Percentiles rank a stretch among this genome's conserved stretches.
Conservation (phyloP, 331 rosid genomes). For the Rhamnella rubrinervis region DNA sequence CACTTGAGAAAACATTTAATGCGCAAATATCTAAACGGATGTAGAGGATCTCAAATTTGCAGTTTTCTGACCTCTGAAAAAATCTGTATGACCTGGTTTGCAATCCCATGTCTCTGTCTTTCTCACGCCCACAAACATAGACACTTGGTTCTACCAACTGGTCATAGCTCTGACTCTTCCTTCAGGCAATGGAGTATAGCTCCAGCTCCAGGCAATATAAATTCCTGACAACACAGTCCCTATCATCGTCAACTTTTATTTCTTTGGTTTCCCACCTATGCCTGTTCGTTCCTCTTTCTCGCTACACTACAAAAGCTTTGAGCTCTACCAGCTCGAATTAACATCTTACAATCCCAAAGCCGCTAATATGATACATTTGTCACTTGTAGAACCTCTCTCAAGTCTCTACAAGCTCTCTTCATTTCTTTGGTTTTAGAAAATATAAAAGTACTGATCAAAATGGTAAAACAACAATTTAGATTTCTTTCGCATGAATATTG, state of each 20-base stretch:
- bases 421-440: no score
- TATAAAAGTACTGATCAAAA: neutral
- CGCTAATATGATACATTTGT: no score
- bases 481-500: conserved; percentile 9
- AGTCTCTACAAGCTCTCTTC: no score
- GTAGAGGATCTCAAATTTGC: conserved; percentile 11
- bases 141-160: neutral
- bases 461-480: conserved; percentile 6
- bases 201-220: conserved; percentile 6
- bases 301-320: no score
- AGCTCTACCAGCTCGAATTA: no score
- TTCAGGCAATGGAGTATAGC: conserved; percentile 10
- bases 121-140: no score
- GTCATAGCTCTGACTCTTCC: conserved; percentile 14
- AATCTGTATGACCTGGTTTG: neutral
- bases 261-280: neutral
- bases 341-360: no score
- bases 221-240: conserved; percentile 16
- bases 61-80: neutral
- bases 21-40: conserved; percentile 15
- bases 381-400: no score
- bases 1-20: neutral
- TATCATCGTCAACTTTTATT: neutral
- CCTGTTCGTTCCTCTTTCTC: neutral
- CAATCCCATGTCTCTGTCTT: neutral